A percentile compares a stretch with the other conserved stretches of the same genome.
Conservation (phyloP, 2,329 filamentous ascomycete genomes). For the Colletotrichum neosansevieriae region DNA sequence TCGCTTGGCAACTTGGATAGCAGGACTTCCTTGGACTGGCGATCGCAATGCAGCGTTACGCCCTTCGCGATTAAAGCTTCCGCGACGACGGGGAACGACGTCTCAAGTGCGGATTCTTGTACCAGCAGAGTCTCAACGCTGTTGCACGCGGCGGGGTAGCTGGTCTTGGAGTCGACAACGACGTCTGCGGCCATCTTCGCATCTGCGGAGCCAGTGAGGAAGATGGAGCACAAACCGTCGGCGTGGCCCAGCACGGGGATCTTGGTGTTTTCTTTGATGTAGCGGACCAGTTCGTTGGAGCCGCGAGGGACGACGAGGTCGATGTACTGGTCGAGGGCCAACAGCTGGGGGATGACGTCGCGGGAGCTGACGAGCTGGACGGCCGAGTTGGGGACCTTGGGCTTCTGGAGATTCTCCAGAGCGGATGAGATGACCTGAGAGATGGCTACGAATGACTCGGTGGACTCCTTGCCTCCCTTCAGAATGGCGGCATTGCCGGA, state of each 20-base stretch:
- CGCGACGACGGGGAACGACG: constrained; percentile 77
- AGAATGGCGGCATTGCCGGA: constrained; percentile 97
- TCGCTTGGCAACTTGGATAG: constrained; percentile 44
- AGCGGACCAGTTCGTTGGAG: constrained; percentile 88
- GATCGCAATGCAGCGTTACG: constrained; percentile 86
- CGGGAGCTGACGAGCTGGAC: constrained; percentile 95
- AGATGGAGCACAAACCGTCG: constrained; percentile 90
- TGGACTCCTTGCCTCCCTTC: constrained; percentile 96
- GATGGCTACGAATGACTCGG: constrained; percentile 93
- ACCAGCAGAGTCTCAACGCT: constrained; percentile 92
- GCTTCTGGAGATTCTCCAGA: constrained; percentile 64
- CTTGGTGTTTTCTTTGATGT: constrained; percentile 90
- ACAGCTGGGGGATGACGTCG: constrained; percentile 89
- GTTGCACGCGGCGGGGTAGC: constrained; percentile 97
- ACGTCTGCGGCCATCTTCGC: constrained; percentile 78
- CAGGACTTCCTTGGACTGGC: constrained; percentile 74
- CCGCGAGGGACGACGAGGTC: constrained; percentile 96
- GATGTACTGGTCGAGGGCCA: constrained; percentile 87
- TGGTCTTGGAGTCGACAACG: constrained; percentile 91
- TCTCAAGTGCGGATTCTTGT: constrained; percentile 74
- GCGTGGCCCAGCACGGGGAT: constrained; percentile 97
- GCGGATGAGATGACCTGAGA: constrained; percentile 85
- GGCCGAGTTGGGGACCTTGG: constrained; percentile 84
- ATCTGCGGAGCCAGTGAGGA: constrained; percentile 84
- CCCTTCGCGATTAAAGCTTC: constrained; percentile 79